Percentiles rank a stretch among this genome's conserved stretches.
Conservation (phyloP, 441 rosid genomes). For the Gossypium laxum region DNA sequence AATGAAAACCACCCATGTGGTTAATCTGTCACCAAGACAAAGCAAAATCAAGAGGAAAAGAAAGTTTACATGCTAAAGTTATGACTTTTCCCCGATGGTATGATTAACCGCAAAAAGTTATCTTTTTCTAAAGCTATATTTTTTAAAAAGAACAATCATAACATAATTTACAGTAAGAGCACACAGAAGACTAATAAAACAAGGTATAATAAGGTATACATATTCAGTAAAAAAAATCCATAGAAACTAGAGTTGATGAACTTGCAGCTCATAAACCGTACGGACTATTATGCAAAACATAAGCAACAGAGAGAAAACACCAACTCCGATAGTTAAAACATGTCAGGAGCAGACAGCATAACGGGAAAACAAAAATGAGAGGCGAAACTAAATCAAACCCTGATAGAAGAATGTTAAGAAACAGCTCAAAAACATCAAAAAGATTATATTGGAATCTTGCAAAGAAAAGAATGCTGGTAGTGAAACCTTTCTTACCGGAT, state of each 20-base stretch:
- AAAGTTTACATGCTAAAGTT: slow-evolving; percentile 9
- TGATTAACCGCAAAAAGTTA: slow-evolving; percentile 6
- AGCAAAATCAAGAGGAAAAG: slow-evolving; percentile 1
- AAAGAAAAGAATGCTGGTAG: slow-evolving; percentile 4
- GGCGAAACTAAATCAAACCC: slow-evolving; percentile 6
- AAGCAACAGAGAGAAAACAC: neutral
- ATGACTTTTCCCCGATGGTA: neutral
- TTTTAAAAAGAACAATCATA: neutral
- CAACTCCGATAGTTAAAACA: neutral
- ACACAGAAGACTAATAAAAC: neutral
- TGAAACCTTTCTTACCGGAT: slow-evolving; percentile 40
- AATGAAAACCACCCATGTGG: slow-evolving; percentile 21
- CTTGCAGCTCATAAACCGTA: slow-evolving; percentile 3
- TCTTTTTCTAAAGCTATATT: neutral
- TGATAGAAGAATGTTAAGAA: neutral
- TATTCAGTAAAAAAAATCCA: neutral
- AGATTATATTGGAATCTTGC: neutral
- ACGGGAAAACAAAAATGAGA: slow-evolving; percentile 6
- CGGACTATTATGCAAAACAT: neutral
- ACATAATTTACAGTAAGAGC: neutral
- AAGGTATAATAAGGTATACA: neutral
- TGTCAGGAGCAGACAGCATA: slow-evolving; percentile 12
- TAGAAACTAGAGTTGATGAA: neutral
- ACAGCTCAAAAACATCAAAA: neutral
- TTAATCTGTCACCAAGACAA: slow-evolving; percentile 14